These are phyloP conservation scores for Kockovaella imperatae DNA, from an alignment of 768 basidiomycete genomes.

Conservation along the genomic window DNA sequence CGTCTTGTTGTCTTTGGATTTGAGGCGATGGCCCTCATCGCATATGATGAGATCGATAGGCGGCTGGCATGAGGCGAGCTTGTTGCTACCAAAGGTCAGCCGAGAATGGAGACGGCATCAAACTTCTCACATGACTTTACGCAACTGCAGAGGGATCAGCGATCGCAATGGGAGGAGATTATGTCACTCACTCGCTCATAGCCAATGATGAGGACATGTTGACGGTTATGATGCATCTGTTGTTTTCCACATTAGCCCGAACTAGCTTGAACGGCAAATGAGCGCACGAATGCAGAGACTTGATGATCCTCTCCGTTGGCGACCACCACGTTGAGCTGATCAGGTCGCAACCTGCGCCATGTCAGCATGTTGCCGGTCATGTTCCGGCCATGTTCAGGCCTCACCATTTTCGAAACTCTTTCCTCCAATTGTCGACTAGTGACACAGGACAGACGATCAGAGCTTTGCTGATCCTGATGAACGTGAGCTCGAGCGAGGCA, in stretches of 20 bases:
- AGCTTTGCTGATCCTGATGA: conserved; percentile 59
- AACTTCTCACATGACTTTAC: conserved; percentile 64
- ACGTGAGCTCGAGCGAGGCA: conserved; percentile 2
- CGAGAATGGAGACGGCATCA: not conserved
- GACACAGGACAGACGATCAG: conserved; percentile 92
- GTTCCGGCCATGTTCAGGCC: conserved; percentile 25
- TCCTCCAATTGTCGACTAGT: conserved; percentile 87
- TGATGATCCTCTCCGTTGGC: conserved; percentile 53
- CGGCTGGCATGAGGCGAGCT: conserved; percentile 50
- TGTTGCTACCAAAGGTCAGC: conserved; percentile 27
- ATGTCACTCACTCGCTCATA: conserved; percentile 65
- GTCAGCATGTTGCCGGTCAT: not conserved
- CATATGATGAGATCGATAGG: conserved; percentile 89
- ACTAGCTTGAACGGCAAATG: not conserved
- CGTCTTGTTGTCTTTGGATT: conserved; percentile 78
- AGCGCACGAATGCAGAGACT: conserved; percentile 62
- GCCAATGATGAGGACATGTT: conserved; percentile 81
- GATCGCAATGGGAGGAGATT: not conserved
- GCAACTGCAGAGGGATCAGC: conserved; percentile 51
- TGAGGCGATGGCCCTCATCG: conserved; percentile 95
- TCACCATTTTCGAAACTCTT: conserved; percentile 91
- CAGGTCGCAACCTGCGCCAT: conserved; percentile 28
- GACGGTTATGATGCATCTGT: conserved; percentile 24
- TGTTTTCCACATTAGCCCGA: too few species aligned
- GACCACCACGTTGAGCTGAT: conserved; percentile 55